Base-by-base conservation (phyloP, 768 basidiomycete species). In the Suillus spraguei region DNA sequence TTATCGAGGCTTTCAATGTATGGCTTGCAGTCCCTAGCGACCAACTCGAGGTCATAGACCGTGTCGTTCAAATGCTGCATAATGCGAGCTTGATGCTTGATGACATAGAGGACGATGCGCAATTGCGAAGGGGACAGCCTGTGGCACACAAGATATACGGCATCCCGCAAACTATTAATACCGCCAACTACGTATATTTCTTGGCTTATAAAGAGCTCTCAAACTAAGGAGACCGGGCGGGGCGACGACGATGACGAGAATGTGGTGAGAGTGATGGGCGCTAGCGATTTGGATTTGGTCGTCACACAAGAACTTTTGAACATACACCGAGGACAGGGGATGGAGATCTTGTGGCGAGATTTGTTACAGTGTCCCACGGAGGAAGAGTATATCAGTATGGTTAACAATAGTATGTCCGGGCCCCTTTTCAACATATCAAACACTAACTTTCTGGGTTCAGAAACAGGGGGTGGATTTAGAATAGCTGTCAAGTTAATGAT, bases 111-210 rank as follows among this genome's bases (percentile, higher is more conserved):
- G 95, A 97, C 66, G 91, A 91, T 63, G 91, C 92, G 0, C 91
- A 94, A 67, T 80, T 97, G 44, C 83, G 95, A 24, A 78, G 97
- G 67, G 97, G 97, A 2, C 82, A 86, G 36, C 96, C 96, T 83
- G 70, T 96, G 28, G 87, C 94, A 0, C 96, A 99, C 79, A 94
- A 93, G 79, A 97, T 99, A 67, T 99, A 97, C 69, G 97, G 97
- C 2, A 79, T 97, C 3, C 94, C 97, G 0, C 97, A 98, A 72
- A 97, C 97, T 0, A 95, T 99, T 78, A 99, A 99, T 73, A 88
- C 91, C 0, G 97, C 97, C 0, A 98, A 97, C 72, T 99, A 98
- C 67, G 94, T 95, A 35, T 98, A 97, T 72, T 99, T 99, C 71
- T 85, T 94, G 49, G 97, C 96, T 0, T 95, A 90, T 72, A 85